Base-by-base conservation (phyloP, 169 alveolate genomes). In the Plasmodium fragile region DNA sequence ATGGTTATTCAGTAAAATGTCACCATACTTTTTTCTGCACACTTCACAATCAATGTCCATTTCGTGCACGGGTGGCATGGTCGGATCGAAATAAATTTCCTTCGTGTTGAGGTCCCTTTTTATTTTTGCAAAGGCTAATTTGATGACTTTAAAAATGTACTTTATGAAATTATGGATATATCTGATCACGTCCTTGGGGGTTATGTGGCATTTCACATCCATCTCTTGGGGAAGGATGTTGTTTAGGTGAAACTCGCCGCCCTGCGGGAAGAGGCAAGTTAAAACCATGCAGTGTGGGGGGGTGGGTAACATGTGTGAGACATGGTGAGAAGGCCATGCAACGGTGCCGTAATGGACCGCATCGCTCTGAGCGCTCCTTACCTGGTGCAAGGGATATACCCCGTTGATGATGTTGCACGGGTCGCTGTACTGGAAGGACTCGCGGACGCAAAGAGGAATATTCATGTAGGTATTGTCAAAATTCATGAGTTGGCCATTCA, bases 1-100 rank as follows among this genome's bases (percentile, higher is more conserved):
- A 10, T 65, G 73, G 11, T 69, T 32, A 43, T 83, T 75, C 28
- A 89, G 39, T n/a, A 70, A 25, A 53, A 91, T 92, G 53, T 90
- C 73, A 22, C 96, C 96, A 89, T 94, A 87, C 52, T 78, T 78
- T n/a, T 32, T 41, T 59, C 90, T 87, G 34, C 89, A 87, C 13
- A 87, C 59, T 8, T 87, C 89, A 49, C 93, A 78, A 22, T 52
- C 71, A 28, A 87, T 87, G 32, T 87, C 89, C 71, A 87, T 77
- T 36, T 87, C 90, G 45, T 87, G 81, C 30, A 59, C 30, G 2
- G 90, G 71, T 77, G 89, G 89, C 41, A 87, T 52, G 4, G 65
- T 39, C n/a, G 93, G 36, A 28, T 79, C 73, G 52, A 77, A 75
- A 39, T 78, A 32, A 16, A 87, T 78, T 22, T 87, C 93, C 72